A percentile compares a stretch with the other conserved stretches of the same genome.
Conservation (phyloP, 108 stramenopile species). For the Pseudonitzschia delicatissima region DNA sequence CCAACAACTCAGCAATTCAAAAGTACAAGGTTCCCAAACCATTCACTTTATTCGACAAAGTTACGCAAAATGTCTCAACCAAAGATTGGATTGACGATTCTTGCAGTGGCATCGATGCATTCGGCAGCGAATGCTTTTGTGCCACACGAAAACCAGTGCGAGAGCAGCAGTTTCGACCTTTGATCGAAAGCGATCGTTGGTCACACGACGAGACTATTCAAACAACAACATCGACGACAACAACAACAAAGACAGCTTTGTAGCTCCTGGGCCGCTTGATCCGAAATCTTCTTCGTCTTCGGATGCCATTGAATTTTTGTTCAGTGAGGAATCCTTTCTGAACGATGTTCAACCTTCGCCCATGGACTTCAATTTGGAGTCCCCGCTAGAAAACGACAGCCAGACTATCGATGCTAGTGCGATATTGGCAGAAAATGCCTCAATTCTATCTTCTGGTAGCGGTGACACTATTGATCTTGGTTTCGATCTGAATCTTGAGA, state of each 20-base stretch:
- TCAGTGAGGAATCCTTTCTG: neutral
- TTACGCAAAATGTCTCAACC: too few species aligned
- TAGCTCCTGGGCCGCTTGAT: neutral
- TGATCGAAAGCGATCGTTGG: neutral
- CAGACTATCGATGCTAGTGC: neutral
- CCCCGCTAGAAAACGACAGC: neutral
- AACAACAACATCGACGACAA: neutral
- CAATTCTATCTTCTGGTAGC: neutral
- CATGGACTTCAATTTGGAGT: neutral
- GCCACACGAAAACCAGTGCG: neutral
- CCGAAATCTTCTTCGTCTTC: neutral
- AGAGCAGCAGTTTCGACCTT: neutral
- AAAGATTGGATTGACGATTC: neutral
- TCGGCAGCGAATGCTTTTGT: conserved; percentile 8
- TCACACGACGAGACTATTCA: neutral
- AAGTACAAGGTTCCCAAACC: too few species aligned
- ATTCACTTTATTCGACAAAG: too few species aligned
- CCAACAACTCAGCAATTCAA: too few species aligned
- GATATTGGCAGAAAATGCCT: neutral
- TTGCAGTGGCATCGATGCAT: neutral
- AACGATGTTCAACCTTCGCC: neutral
- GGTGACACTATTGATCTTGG: neutral
- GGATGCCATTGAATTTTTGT: neutral
- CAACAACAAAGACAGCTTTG: neutral
- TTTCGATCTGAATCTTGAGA: neutral